phyloP scores from a whole-genome alignment of 495 filamentous ascomycete genomes.

The Aspergillus nidulans region DNA sequence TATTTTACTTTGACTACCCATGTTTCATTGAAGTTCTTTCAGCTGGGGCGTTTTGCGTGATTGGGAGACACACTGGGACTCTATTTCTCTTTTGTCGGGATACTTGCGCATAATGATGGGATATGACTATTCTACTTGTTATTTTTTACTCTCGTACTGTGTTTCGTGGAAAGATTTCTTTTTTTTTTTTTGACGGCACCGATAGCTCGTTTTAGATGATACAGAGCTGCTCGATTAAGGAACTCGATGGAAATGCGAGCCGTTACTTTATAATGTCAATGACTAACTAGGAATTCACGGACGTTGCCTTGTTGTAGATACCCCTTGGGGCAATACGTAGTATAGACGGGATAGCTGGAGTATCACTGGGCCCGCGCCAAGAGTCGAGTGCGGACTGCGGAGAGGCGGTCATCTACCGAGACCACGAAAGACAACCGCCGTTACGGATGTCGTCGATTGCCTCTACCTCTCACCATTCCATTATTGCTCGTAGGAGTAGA shows the following conservation, averaged over 20 bases:
- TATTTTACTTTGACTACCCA: constrained; percentile 8
- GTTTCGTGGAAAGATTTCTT: background rate
- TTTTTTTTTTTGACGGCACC: background rate
- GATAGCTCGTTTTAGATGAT: background rate
- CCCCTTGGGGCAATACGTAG: no score
- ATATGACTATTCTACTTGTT: constrained; percentile 27
- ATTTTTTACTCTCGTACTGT: background rate
- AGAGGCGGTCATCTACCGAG: constrained; percentile 8
- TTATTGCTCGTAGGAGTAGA: background rate
- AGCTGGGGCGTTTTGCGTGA: constrained; percentile 23
- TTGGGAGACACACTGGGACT: constrained; percentile 20
- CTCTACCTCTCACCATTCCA: background rate
- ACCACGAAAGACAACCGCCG: background rate
- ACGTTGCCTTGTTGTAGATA: no score
- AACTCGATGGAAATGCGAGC: background rate
- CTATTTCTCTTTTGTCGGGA: constrained; percentile 18
- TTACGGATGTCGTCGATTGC: no score
- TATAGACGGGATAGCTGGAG: no score
- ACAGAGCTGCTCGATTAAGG: background rate
- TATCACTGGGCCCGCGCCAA: background rate
- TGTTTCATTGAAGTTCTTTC: constrained; percentile 17
- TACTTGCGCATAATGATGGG: constrained; percentile 37
- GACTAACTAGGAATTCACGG: no score
- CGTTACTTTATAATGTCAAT: no score
- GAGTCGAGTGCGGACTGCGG: constrained; percentile 10